phyloP scores from a whole-genome alignment of 2,329 filamentous ascomycete genomes.

The Penicillium sp. region DNA sequence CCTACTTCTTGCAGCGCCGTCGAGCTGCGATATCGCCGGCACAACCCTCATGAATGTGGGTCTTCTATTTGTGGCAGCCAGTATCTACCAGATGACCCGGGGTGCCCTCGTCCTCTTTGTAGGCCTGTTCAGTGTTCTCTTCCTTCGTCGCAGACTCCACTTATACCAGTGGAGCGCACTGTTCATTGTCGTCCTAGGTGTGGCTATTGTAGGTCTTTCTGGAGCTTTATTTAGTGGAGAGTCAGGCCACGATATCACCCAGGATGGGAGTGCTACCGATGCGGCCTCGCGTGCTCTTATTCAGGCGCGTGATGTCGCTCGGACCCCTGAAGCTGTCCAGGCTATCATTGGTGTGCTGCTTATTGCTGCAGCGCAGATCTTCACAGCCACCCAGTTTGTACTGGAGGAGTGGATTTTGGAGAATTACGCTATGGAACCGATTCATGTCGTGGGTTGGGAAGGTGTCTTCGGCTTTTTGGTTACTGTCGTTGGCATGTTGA shows the following conservation, averaged over 20 bases:
- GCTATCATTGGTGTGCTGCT: conserved; percentile 81
- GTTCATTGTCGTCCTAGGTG: conserved; percentile 80
- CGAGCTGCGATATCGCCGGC: conserved; percentile 88
- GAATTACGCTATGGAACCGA: conserved; percentile 73
- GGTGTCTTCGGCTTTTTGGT: conserved; percentile 84
- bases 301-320: conserved; percentile 41
- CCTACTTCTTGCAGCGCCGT: conserved; percentile 74
- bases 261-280: conserved; percentile 26
- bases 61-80: conserved; percentile 86
- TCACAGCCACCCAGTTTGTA: conserved; percentile 95
- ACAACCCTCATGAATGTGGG: conserved; percentile 98
- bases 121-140: conserved; percentile 88
- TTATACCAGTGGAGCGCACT: conserved; percentile 93
- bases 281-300: conserved; percentile 43
- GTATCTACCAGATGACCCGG: conserved; percentile 98
- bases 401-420: conserved; percentile 91
- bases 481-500: conserved; percentile 73
- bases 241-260: conserved; percentile 36
- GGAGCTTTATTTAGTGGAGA: conserved; percentile 73
- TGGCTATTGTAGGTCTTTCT: conserved; percentile 84
- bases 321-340: conserved; percentile 58
- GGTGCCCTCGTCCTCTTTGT: conserved; percentile 95
- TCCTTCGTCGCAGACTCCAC: conserved; percentile 74
- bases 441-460: conserved; percentile 94
- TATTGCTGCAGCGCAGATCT: conserved; percentile 92